These are phyloP conservation scores for Pichia nakasei DNA, from an alignment of 805 yeast genomes.

Conservation along the genomic window DNA sequence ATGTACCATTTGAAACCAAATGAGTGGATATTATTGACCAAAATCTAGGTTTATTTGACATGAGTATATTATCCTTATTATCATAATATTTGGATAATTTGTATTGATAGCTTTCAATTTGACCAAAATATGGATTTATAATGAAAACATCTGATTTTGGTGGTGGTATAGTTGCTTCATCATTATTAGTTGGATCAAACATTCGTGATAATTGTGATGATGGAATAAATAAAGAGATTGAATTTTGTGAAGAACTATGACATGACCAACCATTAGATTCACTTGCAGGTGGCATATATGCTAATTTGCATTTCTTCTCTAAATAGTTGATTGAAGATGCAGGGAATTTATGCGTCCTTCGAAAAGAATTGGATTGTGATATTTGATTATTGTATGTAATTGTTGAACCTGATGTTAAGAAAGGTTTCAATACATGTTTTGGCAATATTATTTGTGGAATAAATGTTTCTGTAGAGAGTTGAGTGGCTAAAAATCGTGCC, in stretches of 20 bases:
- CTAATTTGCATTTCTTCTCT: neutral
- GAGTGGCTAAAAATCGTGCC: conserved; percentile 8
- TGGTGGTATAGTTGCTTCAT: conserved; percentile 4
- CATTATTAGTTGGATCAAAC: neutral
- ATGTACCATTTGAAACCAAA: conserved; percentile 9
- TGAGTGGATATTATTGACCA: conserved; percentile 19
- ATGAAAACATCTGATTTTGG: conserved; percentile 17
- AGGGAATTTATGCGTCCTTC: conserved; percentile 1
- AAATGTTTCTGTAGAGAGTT: neutral
- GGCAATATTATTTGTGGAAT: conserved; percentile 5
- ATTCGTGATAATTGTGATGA: conserved; percentile 2
- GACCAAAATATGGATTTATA: conserved; percentile 19
- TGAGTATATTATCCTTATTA: neutral
- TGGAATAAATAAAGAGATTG: conserved; percentile 3
- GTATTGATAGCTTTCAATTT: conserved; percentile 9
- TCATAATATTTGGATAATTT: conserved; percentile 4
- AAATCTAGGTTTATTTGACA: conserved; percentile 13
- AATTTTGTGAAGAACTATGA: neutral
- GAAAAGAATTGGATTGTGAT: conserved; percentile 9
- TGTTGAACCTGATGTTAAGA: conserved; percentile 6
- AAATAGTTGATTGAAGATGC: conserved; percentile 1
- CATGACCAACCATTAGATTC: too few relatives aligned
- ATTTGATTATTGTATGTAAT: conserved; percentile 10
- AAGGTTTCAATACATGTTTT: conserved; percentile 5
- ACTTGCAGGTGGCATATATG: neutral